Evolutionary conservation across 1,284 basidiomycete genomes (phyloP), one percentile per base, ranked within the genome.

Genomic region (Cryptococcus deneoformans): DNA sequence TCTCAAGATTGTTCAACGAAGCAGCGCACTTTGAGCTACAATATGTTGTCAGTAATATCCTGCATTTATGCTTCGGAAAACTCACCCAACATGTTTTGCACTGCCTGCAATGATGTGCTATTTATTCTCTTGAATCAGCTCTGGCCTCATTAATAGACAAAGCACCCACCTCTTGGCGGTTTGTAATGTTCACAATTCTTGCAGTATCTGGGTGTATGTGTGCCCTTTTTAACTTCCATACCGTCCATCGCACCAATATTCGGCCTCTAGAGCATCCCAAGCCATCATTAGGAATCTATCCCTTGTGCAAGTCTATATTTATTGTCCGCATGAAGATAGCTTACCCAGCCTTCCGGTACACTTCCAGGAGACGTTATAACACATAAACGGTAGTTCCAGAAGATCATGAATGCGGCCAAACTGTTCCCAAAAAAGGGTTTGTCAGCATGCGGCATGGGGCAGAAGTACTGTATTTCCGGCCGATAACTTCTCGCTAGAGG

Each of bases 351-450:
- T 50, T 76, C 72, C 1, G 93, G 93, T 0, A 93, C 90, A n/a
- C 76, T 74, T 12, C 93, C 93, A 0, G 93, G 93, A 62, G 92
- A 85, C 0, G 88, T 91, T 10, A 74, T 77, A 8, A 93, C 87
- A 67, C 87, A 89, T 6, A 92, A 81, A 62, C 83, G 86, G 75
- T 97, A 97, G 75, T 92, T 95, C 86, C 86, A 90, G 39, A 90
- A 83, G 11, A 97, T 73, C 79, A 92, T 81, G 40, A 80, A 82
- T 34, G 94, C 86, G 14, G 93, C 78, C 14, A 85, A 52, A 71
- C 92, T 95, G 12, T 85, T 46, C 70, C 91, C 94, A 52, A 8
- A 36, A 29, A 29, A 29, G 29, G 5, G 29, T 29, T 29, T 29
- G 29, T 29, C 29, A 29, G 29, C 29, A 29, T n/a, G n/a, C n/a